Base-by-base conservation (phyloP, 805 yeast genomes). In the Zygosaccharomyces pseudorouxii region DNA sequence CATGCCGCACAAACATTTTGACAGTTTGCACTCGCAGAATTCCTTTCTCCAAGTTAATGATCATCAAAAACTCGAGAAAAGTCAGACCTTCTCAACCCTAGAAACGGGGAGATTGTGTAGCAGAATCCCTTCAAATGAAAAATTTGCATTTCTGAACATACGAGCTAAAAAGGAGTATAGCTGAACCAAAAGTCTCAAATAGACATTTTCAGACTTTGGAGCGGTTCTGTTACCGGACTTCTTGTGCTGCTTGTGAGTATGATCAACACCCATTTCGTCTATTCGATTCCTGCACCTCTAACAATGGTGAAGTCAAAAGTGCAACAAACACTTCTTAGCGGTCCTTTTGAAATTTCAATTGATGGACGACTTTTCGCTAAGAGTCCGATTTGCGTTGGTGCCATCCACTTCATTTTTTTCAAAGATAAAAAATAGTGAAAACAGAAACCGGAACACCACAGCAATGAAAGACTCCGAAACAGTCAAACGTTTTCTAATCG, bases 101-200 rank as follows among this genome's bases (percentile, higher is more conserved):
- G 11, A 29, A 43, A 38, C 20, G 44, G 30, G 40, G 25, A 16
- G 42, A 29, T 41, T 41, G 47, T 47, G 55, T 49, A 57, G 57
- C 59, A 57, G 60, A 57, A 57, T 56, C 62, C 59, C 51, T 53
- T 52, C 46, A 36, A 48, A 33, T 39, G 39, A 50, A 48, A 40
- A 31, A 27, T 37, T 28, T n/a, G 38, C 16, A 10, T 9, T 25
- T 9, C 16, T 18, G 38, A 38, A 88, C 96, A 77, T 87, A 88
- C 99, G 97, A 80, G 98, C 96, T 79, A 93, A 84, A 95, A 89
- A 93, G 74, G 97, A 78, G 89, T 90, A 93, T 70, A 93, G 82
- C 86, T 92, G 92, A 76, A 92, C 98, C 78, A 93, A 86, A 74
- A 93, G 79, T 79, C 86, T 86, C 80, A 93, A 82, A 97, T 93